Evolutionary conservation across 2,329 filamentous ascomycete genomes (phyloP).

Genomic region (Aspergillus transmontanensis): DNA sequence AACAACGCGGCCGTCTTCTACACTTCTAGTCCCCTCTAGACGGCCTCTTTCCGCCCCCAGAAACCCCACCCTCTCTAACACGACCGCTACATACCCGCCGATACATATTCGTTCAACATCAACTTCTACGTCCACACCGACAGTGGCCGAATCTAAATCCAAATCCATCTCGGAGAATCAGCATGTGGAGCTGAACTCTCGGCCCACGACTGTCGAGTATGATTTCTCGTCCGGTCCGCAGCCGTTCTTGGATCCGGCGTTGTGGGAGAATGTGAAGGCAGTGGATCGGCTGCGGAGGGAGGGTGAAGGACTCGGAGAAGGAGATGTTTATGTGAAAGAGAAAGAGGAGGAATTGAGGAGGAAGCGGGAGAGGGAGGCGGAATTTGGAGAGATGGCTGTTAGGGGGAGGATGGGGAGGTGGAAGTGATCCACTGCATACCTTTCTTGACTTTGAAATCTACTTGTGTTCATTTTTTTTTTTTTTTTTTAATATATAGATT

Average conservation of each 20-base stretch:
- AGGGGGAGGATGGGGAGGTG: conserved; percentile 25
- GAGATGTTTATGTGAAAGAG: conserved; percentile 8
- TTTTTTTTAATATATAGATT: background rate
- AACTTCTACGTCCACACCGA: background rate
- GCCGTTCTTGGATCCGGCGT: conserved; percentile 42
- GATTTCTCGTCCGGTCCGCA: conserved; percentile 37
- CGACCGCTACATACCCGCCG: conserved; percentile 26
- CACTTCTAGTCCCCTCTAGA: conserved; percentile 32
- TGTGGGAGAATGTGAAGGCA: conserved; percentile 32
- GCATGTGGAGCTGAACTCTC: background rate
- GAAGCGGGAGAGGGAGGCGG: conserved; percentile 26
- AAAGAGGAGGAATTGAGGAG: conserved; percentile 21
- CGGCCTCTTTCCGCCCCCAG: conserved; percentile 22
- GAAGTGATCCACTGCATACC: background rate
- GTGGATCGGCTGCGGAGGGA: conserved; percentile 5
- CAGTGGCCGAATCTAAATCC: background rate
- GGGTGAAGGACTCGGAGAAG: conserved; percentile 1
- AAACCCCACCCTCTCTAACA: conserved; percentile 9
- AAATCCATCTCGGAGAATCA: background rate
- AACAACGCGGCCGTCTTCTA: conserved; percentile 8
- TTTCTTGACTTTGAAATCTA: background rate
- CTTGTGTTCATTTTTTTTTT: background rate
- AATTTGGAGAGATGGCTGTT: conserved; percentile 39
- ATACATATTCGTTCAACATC: conserved; percentile 5
- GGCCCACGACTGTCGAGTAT: conserved; percentile 28